Conservation (phyloP, 306 rosid species). For the Prunus persica region DNA sequence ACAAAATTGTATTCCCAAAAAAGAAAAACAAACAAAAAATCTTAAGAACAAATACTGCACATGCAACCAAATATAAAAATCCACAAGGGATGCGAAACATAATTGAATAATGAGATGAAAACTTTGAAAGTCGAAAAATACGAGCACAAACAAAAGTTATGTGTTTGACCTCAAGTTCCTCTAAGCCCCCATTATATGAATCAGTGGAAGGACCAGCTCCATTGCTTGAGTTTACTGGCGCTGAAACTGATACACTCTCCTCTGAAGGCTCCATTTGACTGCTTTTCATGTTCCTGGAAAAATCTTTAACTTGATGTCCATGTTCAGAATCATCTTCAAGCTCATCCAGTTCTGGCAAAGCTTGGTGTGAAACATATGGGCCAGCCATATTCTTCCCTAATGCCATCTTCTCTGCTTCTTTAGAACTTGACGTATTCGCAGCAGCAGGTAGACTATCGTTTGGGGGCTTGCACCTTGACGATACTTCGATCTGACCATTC, state of each 20-base stretch:
- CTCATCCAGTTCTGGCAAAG: slow-evolving; percentile 65
- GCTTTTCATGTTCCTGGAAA: slow-evolving; percentile 25
- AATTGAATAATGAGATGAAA: neutral
- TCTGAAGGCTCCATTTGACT: slow-evolving; percentile 34
- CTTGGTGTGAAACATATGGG: slow-evolving; percentile 49
- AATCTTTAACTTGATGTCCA: slow-evolving; percentile 46
- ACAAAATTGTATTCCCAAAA: neutral
- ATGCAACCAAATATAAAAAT: neutral
- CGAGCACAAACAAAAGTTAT: slow-evolving; percentile 18
- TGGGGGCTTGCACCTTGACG: slow-evolving; percentile 25
- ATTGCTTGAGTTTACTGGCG: slow-evolving; percentile 26
- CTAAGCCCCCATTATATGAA: slow-evolving; percentile 50
- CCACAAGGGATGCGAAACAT: neutral
- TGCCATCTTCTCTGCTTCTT: slow-evolving; percentile 69
- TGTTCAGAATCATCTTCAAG: slow-evolving; percentile 59
- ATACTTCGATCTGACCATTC: slow-evolving; percentile 45
- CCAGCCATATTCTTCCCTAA: slow-evolving; percentile 64
- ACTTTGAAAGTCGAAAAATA: neutral
- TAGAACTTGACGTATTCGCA: slow-evolving; percentile 43
- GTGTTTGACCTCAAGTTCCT: slow-evolving; percentile 85
- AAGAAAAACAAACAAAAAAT: neutral
- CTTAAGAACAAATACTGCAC: neutral
- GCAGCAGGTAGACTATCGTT: slow-evolving; percentile 17
- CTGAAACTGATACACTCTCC: slow-evolving; percentile 32
- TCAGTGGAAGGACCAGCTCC: slow-evolving; percentile 33